Evolutionary conservation across 139 green algal species (phyloP).

Genomic region (Coelastrella sp.): DNA sequence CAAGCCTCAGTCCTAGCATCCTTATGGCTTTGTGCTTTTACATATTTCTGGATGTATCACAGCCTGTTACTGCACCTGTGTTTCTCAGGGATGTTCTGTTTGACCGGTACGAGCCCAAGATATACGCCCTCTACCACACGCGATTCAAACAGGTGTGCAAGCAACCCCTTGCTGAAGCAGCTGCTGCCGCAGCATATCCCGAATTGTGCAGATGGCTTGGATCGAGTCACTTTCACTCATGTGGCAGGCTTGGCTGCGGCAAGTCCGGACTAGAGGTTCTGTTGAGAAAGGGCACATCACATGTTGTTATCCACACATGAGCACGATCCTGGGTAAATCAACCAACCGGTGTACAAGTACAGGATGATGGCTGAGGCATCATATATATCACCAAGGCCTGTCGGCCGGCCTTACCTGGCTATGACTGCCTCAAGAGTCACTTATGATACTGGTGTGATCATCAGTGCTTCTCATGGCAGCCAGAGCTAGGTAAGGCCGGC

Average conservation of each 20-base stretch:
- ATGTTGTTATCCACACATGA: too few relatives aligned
- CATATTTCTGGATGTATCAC: neutral
- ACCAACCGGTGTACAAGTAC: too few relatives aligned
- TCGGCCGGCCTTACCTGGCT: too few relatives aligned
- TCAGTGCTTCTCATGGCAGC: neutral
- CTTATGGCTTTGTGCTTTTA: neutral
- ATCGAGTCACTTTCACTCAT: neutral
- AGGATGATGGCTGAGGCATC: too few relatives aligned
- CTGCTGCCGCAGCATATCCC: neutral
- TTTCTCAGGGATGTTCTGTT: neutral
- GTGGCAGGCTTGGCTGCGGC: neutral
- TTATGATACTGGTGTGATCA: too few relatives aligned
- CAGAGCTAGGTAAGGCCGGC: neutral
- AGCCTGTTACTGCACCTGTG: neutral
- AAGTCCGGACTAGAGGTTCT: neutral
- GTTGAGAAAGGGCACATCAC: too few relatives aligned
- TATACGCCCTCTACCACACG: constrained; percentile 37
- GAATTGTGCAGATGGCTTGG: neutral
- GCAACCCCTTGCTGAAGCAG: neutral
- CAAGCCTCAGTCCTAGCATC: too few relatives aligned
- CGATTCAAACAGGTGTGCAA: constrained; percentile 23
- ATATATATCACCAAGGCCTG: too few relatives aligned
- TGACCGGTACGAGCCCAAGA: constrained; percentile 37
- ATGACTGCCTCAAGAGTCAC: too few relatives aligned
- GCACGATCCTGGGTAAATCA: too few relatives aligned